phyloP scores from a whole-genome alignment of 1,284 basidiomycete genomes.

The Cutaneotrichosporon sp. region DNA sequence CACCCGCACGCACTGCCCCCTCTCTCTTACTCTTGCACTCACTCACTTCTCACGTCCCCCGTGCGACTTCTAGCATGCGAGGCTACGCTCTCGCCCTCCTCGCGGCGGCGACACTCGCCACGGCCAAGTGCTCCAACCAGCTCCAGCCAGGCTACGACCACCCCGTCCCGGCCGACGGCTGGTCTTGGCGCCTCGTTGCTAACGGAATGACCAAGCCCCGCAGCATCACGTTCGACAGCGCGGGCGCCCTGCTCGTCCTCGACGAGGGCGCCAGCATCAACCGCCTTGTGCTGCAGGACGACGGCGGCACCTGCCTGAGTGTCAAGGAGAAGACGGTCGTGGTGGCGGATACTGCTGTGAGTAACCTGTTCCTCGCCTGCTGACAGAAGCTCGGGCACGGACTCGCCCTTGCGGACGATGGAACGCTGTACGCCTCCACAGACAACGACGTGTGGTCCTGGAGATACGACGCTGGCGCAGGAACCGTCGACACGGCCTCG shows the following conservation, averaged over 20 bases:
- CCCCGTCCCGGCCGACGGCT: constrained; percentile 6
- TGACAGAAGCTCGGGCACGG: constrained; percentile 18
- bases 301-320: constrained; percentile 14
- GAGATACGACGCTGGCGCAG: constrained; percentile 5
- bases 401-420: constrained; percentile 11
- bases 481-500: not conserved
- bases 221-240: constrained; percentile 13
- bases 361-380: not conserved
- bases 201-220: constrained; percentile 13
- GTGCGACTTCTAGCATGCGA: not conserved
- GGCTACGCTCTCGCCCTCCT: not conserved
- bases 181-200: constrained; percentile 9
- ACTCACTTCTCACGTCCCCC: not conserved
- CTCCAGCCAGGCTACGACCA: constrained; percentile 5
- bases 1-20: too few species aligned
- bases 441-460: constrained; percentile 12
- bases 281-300: constrained; percentile 14
- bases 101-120: not conserved
- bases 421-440: constrained; percentile 14
- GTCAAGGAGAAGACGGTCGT: constrained; percentile 3
- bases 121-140: constrained; percentile 10
- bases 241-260: constrained; percentile 17
- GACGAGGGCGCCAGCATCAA: constrained; percentile 3
- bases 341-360: constrained; percentile 3
- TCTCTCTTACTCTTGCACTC: too few species aligned